Conservation (phyloP, 2,329 filamentous ascomycete species). For the Diaporthe velutina region DNA sequence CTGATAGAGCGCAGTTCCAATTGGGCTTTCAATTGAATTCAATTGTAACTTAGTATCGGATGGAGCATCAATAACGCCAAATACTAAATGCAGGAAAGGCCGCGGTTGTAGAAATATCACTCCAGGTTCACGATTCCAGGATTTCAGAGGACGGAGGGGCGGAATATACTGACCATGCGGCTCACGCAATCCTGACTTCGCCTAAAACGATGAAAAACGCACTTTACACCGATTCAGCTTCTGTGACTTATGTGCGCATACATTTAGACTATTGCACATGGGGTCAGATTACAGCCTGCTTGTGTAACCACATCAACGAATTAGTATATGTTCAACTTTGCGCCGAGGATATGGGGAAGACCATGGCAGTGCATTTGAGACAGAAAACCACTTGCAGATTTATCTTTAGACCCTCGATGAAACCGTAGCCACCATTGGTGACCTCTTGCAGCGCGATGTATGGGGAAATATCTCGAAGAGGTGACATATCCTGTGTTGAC, state of each 20-base stretch:
- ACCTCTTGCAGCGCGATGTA: no score
- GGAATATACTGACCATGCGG: background rate
- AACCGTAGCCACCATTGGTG: no score
- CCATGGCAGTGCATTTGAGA: background rate
- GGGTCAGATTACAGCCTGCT: background rate
- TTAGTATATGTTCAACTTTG: rapidly evolving
- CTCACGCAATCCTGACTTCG: no score
- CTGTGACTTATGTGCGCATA: background rate
- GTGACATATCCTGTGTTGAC: background rate
- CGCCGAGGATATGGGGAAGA: background rate
- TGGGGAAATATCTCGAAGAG: background rate
- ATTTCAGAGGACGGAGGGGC: background rate
- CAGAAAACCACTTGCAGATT: background rate
- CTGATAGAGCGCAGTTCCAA: background rate
- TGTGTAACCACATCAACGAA: background rate
- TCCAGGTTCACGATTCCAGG: background rate
- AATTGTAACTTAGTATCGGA: background rate
- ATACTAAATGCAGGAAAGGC: background rate
- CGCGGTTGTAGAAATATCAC: background rate
- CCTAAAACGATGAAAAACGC: background rate
- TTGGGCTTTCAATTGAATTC: background rate
- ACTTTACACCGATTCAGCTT: background rate
- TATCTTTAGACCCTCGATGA: no score
- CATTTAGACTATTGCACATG: background rate
- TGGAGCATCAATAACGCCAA: no score